Base-by-base conservation (phyloP, 257 asterid species). In the Craterostigma plantagineum region DNA sequence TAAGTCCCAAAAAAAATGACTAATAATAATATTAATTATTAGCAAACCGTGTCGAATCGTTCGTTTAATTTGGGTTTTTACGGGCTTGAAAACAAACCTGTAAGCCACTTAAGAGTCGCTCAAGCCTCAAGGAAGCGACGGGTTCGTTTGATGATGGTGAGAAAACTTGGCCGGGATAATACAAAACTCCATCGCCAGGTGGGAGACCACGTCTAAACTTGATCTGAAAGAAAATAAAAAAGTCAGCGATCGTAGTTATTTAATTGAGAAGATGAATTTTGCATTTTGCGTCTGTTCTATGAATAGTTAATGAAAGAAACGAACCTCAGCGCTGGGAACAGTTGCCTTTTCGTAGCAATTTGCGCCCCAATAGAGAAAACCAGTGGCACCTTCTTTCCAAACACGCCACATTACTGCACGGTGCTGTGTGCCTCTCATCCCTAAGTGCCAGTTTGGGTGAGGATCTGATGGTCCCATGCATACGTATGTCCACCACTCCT, bases 401-500 rank as follows among this genome's bases (percentile, higher is more conserved):
- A 79, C 91, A 4, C 95, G 95, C 95, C 94, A 79, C 95, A 90
- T 79, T 36, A 83, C 99, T 7, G 95, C 95, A 57, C 94, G 85
- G 63, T 90, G 99, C 47, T 83, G 99, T 14, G 95, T 83, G 49
- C 95, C 99, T 67, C 91, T 67, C 99, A 90, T 90, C 38, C 99
- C 99, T 42, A 90, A 70, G 69, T 90, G 95, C 99, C 95, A 83
- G 57, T 83, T 90, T 34, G 99, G 94, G 59, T 83, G 99, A 62
- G 99, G 99, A 66, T 83, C 95, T 35, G 95, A 60, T 43, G 99
- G 99, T 34, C 92, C 99, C 82, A 90, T 61, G 79, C 95, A 90
- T 45, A 90, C 92, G 57, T 90, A 90, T 14, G 99, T 79, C 99
- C 99, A 90, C 99, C 99, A 90, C 64, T 90, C 95, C 99, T 83